These are phyloP conservation scores for Sordariomycetes sp. DNA, from an alignment of 2,329 filamentous ascomycete genomes.

Conservation along the genomic window DNA sequence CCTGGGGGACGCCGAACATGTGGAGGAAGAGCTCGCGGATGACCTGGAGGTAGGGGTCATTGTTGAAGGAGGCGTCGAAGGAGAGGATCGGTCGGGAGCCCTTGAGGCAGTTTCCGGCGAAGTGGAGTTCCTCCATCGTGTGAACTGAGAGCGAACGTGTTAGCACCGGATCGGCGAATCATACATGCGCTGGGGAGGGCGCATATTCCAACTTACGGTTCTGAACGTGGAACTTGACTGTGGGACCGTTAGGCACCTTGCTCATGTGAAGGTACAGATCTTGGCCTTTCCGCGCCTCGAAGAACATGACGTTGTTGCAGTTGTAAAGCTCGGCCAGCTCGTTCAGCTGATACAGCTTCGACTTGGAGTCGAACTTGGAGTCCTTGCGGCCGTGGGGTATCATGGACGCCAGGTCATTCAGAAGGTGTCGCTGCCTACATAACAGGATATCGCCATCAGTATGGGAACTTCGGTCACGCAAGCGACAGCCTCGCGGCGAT, in stretches of 20 bases:
- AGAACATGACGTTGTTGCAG: slow-evolving; percentile 90
- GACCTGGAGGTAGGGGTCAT: slow-evolving; percentile 63
- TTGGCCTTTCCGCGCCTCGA: slow-evolving; percentile 87
- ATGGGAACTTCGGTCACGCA: not conserved
- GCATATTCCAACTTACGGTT: slow-evolving; percentile 37
- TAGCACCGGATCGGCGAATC: not conserved
- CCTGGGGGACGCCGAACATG: slow-evolving; percentile 83
- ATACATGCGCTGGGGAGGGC: not conserved
- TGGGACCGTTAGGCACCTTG: slow-evolving; percentile 64
- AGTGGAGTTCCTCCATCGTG: slow-evolving; percentile 94
- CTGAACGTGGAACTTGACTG: slow-evolving; percentile 60
- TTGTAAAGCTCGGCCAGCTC: slow-evolving; percentile 69
- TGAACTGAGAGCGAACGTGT: slow-evolving; percentile 42
- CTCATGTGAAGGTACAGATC: slow-evolving; percentile 91
- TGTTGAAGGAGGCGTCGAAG: slow-evolving; percentile 80
- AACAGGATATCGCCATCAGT: not conserved
- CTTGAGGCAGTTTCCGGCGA: slow-evolving; percentile 93
- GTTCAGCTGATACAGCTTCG: slow-evolving; percentile 71
- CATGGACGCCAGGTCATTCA: slow-evolving; percentile 78
- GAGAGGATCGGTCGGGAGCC: slow-evolving; percentile 83
- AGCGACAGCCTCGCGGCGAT: not conserved
- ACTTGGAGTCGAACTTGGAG: slow-evolving; percentile 93
- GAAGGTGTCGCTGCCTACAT: slow-evolving; percentile 74
- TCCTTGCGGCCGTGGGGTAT: slow-evolving; percentile 90
- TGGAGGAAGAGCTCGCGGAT: slow-evolving; percentile 86